phyloP scores from a whole-genome alignment of 352 stramenopile species.

The Thalassiosira tumida region DNA sequence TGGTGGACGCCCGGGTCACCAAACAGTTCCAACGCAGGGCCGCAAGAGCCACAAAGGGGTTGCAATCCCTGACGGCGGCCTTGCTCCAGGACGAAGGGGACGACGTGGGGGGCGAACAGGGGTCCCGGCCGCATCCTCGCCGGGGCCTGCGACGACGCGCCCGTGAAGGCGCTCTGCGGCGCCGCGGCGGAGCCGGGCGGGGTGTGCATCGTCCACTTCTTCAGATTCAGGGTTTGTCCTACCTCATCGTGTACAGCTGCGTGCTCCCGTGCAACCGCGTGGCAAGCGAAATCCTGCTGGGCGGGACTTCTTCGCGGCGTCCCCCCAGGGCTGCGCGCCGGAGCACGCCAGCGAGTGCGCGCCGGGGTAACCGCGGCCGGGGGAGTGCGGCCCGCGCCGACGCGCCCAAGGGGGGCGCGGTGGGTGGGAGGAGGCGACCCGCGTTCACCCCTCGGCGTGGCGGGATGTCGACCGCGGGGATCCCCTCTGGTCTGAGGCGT shows the following conservation, averaged over 20 bases:
- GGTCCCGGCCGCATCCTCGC: background rate
- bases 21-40: too few species aligned
- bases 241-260: conserved; percentile 94
- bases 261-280: conserved; percentile 96
- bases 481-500: conserved; percentile 76
- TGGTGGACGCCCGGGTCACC: too few species aligned
- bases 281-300: conserved; percentile 93
- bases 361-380: conserved; percentile 53
- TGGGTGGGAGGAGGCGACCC: conserved; percentile 58
- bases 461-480: conserved; percentile 78
- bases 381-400: conserved; percentile 26
- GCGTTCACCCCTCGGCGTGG: conserved; percentile 46
- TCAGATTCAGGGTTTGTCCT: conserved; percentile 89
- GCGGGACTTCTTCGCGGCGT: conserved; percentile 89
- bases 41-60: background rate
- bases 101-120: background rate
- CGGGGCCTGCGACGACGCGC: background rate
- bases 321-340: conserved; percentile 62
- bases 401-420: conserved; percentile 20
- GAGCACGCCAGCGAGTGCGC: conserved; percentile 70
- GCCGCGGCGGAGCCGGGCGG: conserved; percentile 26
- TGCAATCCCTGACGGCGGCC: conserved; percentile 52
- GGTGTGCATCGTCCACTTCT: conserved; percentile 67
- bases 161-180: background rate
- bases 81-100: conserved; percentile 48